Percentiles rank a stretch among this genome's conserved stretches.
phyloP scores from a whole-genome alignment of 805 yeast genomes.

The Wickerhamiella bombiphila region DNA sequence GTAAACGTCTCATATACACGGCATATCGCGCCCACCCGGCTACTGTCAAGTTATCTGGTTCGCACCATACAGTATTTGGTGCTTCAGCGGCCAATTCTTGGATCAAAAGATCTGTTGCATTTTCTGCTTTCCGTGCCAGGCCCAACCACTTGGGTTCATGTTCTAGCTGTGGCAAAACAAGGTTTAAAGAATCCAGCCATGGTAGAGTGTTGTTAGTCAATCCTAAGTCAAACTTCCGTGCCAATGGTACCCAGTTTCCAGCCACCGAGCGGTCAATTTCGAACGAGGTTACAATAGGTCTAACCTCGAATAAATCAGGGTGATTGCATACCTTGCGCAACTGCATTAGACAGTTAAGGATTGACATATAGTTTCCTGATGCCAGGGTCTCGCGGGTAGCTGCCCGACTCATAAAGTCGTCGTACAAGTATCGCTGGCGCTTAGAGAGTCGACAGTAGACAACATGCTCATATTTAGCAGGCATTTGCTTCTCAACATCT shows the following conservation, averaged over 20 bases:
- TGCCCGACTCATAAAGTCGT: slow-evolving; percentile 94
- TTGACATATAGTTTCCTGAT: slow-evolving; percentile 86
- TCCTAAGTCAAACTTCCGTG: slow-evolving; percentile 21
- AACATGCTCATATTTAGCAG: slow-evolving; percentile 91
- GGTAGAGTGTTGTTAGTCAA: neutral
- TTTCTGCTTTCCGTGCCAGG: slow-evolving; percentile 3
- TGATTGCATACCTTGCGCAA: slow-evolving; percentile 92
- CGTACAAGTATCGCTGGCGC: slow-evolving; percentile 81
- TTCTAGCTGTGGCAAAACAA: slow-evolving; percentile 40
- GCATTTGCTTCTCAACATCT: slow-evolving; percentile 98
- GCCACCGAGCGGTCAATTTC: slow-evolving; percentile 55
- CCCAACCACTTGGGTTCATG: slow-evolving; percentile 6
- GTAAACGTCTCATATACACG: slow-evolving; percentile 37
- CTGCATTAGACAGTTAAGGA: slow-evolving; percentile 96
- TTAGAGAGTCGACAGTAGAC: slow-evolving; percentile 84
- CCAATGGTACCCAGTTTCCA: slow-evolving; percentile 27
- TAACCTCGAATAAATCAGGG: slow-evolving; percentile 88
- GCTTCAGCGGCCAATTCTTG: slow-evolving; percentile 6
- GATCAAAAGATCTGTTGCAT: slow-evolving; percentile 4
- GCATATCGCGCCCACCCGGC: slow-evolving; percentile 45
- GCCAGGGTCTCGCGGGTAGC: slow-evolving; percentile 87
- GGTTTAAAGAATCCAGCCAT: slow-evolving; percentile 38
- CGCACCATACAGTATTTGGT: slow-evolving; percentile 12
- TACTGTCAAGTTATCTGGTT: slow-evolving; percentile 20
- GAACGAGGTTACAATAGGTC: slow-evolving; percentile 86